A percentile compares a stretch with the other conserved stretches of the same genome.
These are phyloP conservation scores for Curvularia sp. DNA, from an alignment of 2,329 filamentous ascomycete genomes.

Conservation along the genomic window DNA sequence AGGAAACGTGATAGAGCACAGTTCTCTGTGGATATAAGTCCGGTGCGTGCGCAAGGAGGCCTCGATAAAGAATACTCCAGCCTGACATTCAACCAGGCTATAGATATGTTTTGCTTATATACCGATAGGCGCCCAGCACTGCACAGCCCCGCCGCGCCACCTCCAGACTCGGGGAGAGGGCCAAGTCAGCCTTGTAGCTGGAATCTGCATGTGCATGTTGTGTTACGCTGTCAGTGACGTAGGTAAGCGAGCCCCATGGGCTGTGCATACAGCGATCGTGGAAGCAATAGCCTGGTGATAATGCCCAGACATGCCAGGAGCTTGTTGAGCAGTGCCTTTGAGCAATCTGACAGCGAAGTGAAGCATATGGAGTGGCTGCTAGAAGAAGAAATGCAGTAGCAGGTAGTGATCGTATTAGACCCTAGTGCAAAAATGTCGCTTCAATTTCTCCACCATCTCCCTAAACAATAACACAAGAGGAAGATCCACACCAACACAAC, in stretches of 20 bases:
- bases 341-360: too few relatives aligned
- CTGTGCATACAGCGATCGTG: background rate
- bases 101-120: background rate
- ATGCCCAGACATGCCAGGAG: background rate
- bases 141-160: background rate
- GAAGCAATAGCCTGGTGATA: background rate
- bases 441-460: background rate
- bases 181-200: background rate
- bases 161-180: background rate
- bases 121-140: background rate
- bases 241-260: background rate
- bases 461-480: background rate
- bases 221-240: background rate
- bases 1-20: too few relatives aligned
- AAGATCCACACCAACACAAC: background rate
- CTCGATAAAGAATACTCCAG: background rate
- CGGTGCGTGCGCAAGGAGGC: background rate
- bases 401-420: background rate
- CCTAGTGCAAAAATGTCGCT: background rate
- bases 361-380: background rate
- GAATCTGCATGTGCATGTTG: background rate
- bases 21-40: background rate
- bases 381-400: background rate
- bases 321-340: background rate
- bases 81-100: background rate